These are phyloP conservation scores for Ogataea trehaloabstinens DNA, from an alignment of 805 yeast species.

Conservation along the genomic window DNA sequence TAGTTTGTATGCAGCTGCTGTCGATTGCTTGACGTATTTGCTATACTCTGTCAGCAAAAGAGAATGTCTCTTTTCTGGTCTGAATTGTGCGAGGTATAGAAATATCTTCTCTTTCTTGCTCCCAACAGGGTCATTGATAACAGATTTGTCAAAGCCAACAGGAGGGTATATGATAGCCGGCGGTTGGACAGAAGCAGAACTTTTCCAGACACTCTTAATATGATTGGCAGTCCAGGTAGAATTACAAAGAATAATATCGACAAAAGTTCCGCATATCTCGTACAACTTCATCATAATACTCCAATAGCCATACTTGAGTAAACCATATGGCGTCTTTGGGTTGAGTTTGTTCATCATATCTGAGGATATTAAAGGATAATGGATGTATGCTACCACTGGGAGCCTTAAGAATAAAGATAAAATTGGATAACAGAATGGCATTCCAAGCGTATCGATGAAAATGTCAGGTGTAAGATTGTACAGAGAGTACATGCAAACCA, in stretches of 20 bases:
- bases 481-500: constrained; percentile 70
- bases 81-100: constrained; percentile 82
- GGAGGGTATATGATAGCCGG: constrained; percentile 78
- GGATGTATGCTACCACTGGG: constrained; percentile 88
- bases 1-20: constrained; percentile 47
- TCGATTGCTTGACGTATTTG: constrained; percentile 38
- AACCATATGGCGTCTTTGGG: constrained; percentile 22
- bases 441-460: constrained; percentile 94
- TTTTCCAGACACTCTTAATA: constrained; percentile 61
- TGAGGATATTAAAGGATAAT: constrained; percentile 84
- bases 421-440: constrained; percentile 80
- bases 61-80: constrained; percentile 91
- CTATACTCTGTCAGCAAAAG: constrained; percentile 65
- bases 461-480: constrained; percentile 73
- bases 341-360: constrained; percentile 78
- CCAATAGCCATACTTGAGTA: constrained; percentile 69
- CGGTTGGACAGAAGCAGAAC: constrained; percentile 33
- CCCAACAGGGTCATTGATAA: constrained; percentile 12
- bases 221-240: constrained; percentile 92
- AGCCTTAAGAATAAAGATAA: constrained; percentile 54
- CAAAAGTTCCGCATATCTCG: constrained; percentile 61
- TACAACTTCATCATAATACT: constrained; percentile 59
- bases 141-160: constrained; percentile 63
- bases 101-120: constrained; percentile 38
- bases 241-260: constrained; percentile 68